A percentile compares a stretch with the other conserved stretches of the same genome.
These are phyloP conservation scores for Neurospora sp. DNA, from an alignment of 495 filamentous ascomycete genomes.

Conservation along the genomic window DNA sequence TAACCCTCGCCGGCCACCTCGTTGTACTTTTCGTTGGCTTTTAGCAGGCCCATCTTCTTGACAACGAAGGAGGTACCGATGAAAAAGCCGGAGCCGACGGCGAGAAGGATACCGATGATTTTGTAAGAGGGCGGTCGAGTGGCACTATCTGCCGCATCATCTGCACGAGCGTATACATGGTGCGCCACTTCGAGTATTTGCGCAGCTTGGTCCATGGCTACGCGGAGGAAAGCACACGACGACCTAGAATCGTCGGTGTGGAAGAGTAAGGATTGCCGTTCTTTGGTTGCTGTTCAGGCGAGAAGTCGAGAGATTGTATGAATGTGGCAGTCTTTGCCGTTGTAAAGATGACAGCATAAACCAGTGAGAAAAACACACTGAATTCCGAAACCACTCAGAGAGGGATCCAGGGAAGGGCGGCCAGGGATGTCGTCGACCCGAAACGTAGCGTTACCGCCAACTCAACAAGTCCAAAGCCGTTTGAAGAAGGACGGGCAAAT, in stretches of 20 bases:
- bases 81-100: constrained; percentile 81
- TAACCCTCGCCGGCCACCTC: constrained; percentile 96
- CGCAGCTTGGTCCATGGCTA: constrained; percentile 31
- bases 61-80: constrained; percentile 93
- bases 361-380: background rate
- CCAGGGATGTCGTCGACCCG: background rate
- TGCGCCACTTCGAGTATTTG: constrained; percentile 30
- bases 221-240: constrained; percentile 10
- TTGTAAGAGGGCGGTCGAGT: constrained; percentile 54
- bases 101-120: constrained; percentile 75
- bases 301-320: background rate
- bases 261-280: background rate
- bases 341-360: constrained; percentile 1
- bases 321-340: background rate
- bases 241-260: constrained; percentile 9
- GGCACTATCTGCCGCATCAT: constrained; percentile 9
- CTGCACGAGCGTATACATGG: constrained; percentile 31
- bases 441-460: background rate
- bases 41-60: constrained; percentile 86
- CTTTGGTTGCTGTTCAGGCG: background rate
- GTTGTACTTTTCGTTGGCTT: constrained; percentile 91
- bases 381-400: background rate
- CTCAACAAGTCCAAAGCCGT: background rate
- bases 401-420: background rate
- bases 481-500: background rate